phyloP scores from a whole-genome alignment of 192 early-diverging fungal genomes.

The Coemansia sp. region DNA sequence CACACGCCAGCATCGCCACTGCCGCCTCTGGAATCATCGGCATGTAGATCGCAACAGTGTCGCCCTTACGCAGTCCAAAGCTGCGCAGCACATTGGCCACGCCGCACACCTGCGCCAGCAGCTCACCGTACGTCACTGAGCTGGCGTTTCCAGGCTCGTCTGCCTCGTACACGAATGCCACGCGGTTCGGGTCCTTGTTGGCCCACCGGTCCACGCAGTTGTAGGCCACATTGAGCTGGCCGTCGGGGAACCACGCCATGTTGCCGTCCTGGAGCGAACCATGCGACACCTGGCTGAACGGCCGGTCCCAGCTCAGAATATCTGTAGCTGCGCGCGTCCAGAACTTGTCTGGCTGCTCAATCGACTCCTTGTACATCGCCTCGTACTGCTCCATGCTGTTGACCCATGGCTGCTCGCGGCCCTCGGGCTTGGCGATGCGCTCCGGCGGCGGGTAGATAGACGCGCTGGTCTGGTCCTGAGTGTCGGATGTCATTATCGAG shows the following conservation, averaged over 20 bases:
- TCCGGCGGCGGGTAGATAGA: slow-evolving; percentile 58
- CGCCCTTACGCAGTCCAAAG: slow-evolving; percentile 86
- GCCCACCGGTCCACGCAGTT: slow-evolving; percentile 98
- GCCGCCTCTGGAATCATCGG: slow-evolving; percentile 96
- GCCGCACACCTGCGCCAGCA: slow-evolving; percentile 79
- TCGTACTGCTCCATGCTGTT: slow-evolving; percentile 77
- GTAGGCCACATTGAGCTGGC: slow-evolving; percentile 88
- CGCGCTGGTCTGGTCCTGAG: slow-evolving; percentile 28
- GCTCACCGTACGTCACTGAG: slow-evolving; percentile 81
- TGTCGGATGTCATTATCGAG: slow-evolving; percentile 32
- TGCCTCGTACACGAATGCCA: slow-evolving; percentile 86
- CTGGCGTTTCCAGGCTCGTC: slow-evolving; percentile 81
- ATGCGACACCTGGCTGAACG: slow-evolving; percentile 69
- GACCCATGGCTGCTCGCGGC: slow-evolving; percentile 66
- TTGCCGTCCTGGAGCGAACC: slow-evolving; percentile 84
- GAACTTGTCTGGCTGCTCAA: slow-evolving; percentile 78
- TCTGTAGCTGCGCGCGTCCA: slow-evolving; percentile 84
- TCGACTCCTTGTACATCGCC: slow-evolving; percentile 74
- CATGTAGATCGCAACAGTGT: slow-evolving; percentile 96
- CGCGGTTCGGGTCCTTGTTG: slow-evolving; percentile 66
- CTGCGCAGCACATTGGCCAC: slow-evolving; percentile 84
- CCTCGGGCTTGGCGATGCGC: slow-evolving; percentile 61
- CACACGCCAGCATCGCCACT: slow-evolving; percentile 92
- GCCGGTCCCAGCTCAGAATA: slow-evolving; percentile 77
- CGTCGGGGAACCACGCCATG: slow-evolving; percentile 91